Base-by-base conservation (phyloP, 1,284 basidiomycete genomes). In the Apiotrichum mycotoxinovorans region DNA sequence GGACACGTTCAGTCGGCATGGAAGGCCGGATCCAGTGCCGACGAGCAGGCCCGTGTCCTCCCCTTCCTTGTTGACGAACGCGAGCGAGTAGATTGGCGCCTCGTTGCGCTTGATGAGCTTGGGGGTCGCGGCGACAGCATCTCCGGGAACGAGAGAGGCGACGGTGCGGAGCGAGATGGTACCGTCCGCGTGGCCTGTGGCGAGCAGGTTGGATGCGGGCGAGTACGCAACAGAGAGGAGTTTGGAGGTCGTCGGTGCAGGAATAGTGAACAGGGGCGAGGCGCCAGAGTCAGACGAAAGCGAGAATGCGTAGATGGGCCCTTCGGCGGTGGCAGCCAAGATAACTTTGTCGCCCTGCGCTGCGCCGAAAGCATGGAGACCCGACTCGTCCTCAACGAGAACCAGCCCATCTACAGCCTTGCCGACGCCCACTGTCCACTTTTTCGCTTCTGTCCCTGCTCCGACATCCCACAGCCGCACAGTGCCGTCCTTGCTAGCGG, bases 381-480 rank as follows among this genome's bases (percentile, higher is more conserved):
- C 62, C 2, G 68, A 49, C 0, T 75, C 78, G 58, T 62, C 59
- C 8, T 63, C 60, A 1, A 74, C 52, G 8, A 69, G 47, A 1
- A 66, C 57, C 25, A 76, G 50, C 15, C 41, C 63, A 25, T 73
- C 72, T 0, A 74, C 59, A 2, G 61, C 54, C 22, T 43, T 59
- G 43, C 78, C 68, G 41, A 70, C 70, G 4, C 48, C 59, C 11
- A 64, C 51, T 2, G 42, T 46, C 71, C 72, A 72, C 27, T 75
- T 62, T 58, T 79, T 74, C 43, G 83, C 80, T 66, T 83, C 80
- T 34, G 74, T 72, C 14, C 80, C 83, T 7, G 79, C 78, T 3
- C 83, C 79, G 3, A 90, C 84, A 65, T 91, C 87, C 88, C 88
- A 93, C 4, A 89, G 76, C 27, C 86, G 80, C 22, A 90, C 70